Conservation (phyloP, 257 asterid genomes). For the Nicotiana sylvestris region DNA sequence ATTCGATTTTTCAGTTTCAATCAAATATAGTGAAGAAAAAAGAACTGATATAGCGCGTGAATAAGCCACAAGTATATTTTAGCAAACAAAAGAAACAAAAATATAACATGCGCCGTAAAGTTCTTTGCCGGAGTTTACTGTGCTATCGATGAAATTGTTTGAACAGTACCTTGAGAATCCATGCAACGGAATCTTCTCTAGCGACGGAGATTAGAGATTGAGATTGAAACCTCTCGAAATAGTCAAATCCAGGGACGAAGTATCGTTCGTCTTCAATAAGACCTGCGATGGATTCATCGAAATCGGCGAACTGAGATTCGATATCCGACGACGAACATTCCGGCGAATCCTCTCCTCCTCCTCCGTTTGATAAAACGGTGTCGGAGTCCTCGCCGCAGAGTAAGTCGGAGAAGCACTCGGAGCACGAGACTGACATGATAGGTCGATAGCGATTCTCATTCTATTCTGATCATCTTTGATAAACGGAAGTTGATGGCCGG, state of each 20-base stretch:
- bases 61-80: not conserved
- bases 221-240: conserved; percentile 29
- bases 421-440: conserved; percentile 70
- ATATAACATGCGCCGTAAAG: not conserved
- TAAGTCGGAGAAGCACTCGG: conserved; percentile 91
- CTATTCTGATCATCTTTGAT: conserved; percentile 30
- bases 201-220: conserved; percentile 51
- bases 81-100: not conserved
- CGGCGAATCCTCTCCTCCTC: conserved; percentile 45
- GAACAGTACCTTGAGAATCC: conserved; percentile 73
- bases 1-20: not conserved
- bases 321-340: conserved; percentile 80
- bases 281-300: conserved; percentile 67
- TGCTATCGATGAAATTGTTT: not conserved
- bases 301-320: conserved; percentile 42
- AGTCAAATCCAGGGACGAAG: conserved; percentile 37
- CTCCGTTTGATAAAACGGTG: conserved; percentile 40
- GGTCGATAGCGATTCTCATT: conserved; percentile 30
- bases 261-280: conserved; percentile 72
- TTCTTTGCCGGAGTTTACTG: not conserved
- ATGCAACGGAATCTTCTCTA: conserved; percentile 67
- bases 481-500: conserved; percentile 32
- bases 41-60: not conserved
- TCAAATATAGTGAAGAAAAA: not conserved
- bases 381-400: conserved; percentile 91